These are phyloP conservation scores for Phytophthora gonapodyides DNA, from an alignment of 352 stramenopile genomes.

Conservation along the genomic window DNA sequence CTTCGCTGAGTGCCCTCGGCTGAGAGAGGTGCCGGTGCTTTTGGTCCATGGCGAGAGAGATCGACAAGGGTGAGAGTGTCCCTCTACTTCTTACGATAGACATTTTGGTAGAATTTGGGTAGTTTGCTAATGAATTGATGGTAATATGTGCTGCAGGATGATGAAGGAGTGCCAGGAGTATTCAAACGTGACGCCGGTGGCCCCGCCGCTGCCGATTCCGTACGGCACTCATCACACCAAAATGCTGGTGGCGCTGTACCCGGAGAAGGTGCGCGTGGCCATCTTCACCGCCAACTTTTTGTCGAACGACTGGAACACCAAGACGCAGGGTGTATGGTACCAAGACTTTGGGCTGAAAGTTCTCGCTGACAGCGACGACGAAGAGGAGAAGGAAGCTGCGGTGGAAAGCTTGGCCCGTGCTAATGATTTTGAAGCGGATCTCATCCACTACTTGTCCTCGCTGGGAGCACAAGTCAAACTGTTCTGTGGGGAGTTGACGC, in stretches of 20 bases:
- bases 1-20: constrained; percentile 58
- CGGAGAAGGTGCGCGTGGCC: constrained; percentile 65
- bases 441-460: constrained; percentile 63
- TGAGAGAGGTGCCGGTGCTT: constrained; percentile 68
- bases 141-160: constrained; percentile 41
- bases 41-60: constrained; percentile 80
- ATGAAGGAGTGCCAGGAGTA: constrained; percentile 59
- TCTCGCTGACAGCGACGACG: constrained; percentile 37
- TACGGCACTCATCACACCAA: constrained; percentile 91
- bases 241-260: constrained; percentile 79
- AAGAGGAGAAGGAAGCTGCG: constrained; percentile 19
- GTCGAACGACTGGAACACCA: constrained; percentile 76
- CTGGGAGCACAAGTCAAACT: constrained; percentile 47
- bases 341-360: constrained; percentile 81
- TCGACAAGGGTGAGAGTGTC: constrained; percentile 31
- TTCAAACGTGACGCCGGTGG: constrained; percentile 61
- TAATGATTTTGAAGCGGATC: constrained; percentile 64
- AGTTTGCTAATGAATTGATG: background rate
- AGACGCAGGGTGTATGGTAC: constrained; percentile 85
- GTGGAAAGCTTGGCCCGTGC: background rate
- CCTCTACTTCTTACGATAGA: background rate
- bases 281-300: constrained; percentile 91
- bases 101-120: background rate
- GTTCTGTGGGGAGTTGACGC: constrained; percentile 55
- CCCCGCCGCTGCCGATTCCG: constrained; percentile 75